Base-by-base conservation (phyloP, 208 protist species). In the Polymyxa betae region DNA sequence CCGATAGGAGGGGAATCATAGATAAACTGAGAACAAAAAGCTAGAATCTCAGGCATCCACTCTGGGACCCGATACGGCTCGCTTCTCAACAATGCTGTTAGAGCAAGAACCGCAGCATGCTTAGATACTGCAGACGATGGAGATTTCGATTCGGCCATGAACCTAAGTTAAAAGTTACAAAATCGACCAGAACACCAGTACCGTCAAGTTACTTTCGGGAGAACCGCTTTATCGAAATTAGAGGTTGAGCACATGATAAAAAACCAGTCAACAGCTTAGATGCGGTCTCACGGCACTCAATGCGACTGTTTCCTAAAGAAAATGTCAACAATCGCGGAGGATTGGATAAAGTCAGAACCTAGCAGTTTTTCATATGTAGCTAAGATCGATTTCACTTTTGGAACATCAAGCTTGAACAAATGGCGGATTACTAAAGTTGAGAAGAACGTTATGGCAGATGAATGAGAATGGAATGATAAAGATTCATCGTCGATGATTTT, bases 1-100 rank as follows among this genome's bases (percentile, higher is more conserved):
- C 72, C 72, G n/a, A 82, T 82, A 82, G 72, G 72, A 45, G 72
- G 16, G 35, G 72, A n/a, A n/a, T 82, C 72, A 43, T 82, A 43
- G 10, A 82, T 35, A 5, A 45, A 82, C 5, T 5, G 72, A 45
- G 72, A 5, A 82, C 72, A 82, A 43, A 82, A 82, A 20, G 72
- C 72, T 12, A 82, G 72, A n/a, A 35, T 43, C n/a, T 20, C n/a
- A 82, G 72, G 72, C 72, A 82, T 35, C 72, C 72, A 82, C 35
- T 82, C 72, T 12, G 72, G 72, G n/a, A 82, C n/a, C 16, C 72
- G 35, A 82, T 82, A 82, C 5, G 72, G 72, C 35, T 82, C 72
- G n/a, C 35, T 45, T 43, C 72, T 5, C 5, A 82, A 38, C 35
- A 82, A 43, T 38, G 72, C 72, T 40, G 72, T 20, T 35, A 82